A percentile compares a stretch with the other conserved stretches of the same genome.
phyloP scores from a whole-genome alignment of 1,139 yeast genomes.

The Eremothecium cymbalariae region DNA sequence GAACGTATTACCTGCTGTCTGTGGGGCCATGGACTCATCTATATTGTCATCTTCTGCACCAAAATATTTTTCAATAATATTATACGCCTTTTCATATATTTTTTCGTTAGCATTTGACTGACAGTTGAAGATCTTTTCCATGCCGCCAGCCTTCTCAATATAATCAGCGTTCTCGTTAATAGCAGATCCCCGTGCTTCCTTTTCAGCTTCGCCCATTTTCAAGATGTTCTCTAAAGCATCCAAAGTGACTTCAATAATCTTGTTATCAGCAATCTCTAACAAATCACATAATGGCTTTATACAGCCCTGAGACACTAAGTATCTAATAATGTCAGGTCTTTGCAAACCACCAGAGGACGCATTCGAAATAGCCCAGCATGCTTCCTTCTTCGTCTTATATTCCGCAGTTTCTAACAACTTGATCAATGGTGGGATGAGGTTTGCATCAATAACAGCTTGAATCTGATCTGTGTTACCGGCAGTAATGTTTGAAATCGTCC shows the following conservation, averaged over 20 bases:
- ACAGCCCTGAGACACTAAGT: constrained; percentile 90
- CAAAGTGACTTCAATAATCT: constrained; percentile 87
- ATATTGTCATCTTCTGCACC: constrained; percentile 76
- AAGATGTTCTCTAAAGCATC: constrained; percentile 92
- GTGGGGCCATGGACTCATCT: constrained; percentile 75
- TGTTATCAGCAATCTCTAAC: constrained; percentile 77
- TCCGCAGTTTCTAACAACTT: constrained; percentile 75
- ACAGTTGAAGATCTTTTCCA: constrained; percentile 91
- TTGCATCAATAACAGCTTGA: constrained; percentile 92
- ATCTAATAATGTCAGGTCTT: constrained; percentile 88
- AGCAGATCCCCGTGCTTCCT: constrained; percentile 60
- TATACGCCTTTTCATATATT: constrained; percentile 84
- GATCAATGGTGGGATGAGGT: constrained; percentile 86
- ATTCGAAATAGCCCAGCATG: constrained; percentile 98
- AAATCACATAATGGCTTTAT: constrained; percentile 95
- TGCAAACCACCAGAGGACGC: constrained; percentile 94
- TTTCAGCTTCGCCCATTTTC: constrained; percentile 89
- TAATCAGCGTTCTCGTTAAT: constrained; percentile 81
- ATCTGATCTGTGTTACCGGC: constrained; percentile 95
- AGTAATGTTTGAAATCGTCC: constrained; percentile 96
- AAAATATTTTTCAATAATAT: constrained; percentile 85
- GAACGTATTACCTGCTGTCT: constrained; percentile 74
- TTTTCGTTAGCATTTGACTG: constrained; percentile 88
- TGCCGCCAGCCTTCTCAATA: constrained; percentile 97
- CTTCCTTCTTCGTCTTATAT: constrained; percentile 94